Evolutionary conservation across 2,329 filamentous ascomycete species (phyloP).

Genomic region (Fulvia fulva): DNA sequence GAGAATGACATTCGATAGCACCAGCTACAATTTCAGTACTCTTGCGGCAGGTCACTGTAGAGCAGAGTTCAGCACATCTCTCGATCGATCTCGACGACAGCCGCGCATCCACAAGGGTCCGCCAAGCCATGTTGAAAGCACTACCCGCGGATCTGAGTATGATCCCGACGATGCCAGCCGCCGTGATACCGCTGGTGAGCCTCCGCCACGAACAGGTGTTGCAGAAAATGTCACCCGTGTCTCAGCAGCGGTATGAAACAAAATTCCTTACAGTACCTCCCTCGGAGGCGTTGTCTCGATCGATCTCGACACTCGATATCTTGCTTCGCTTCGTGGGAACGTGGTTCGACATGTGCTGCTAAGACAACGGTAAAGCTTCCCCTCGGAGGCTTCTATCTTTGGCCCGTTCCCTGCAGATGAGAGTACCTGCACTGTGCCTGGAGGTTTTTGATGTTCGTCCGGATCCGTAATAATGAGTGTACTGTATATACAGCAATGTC

Average conservation of each 20-base stretch:
- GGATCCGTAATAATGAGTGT: background rate
- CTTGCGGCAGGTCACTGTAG: too few species aligned
- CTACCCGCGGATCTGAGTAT: too few species aligned
- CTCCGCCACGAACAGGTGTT: background rate
- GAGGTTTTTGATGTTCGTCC: background rate
- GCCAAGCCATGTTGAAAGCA: too few species aligned
- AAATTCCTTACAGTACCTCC: background rate
- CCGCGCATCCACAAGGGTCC: too few species aligned
- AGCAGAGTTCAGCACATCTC: too few species aligned
- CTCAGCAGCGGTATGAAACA: background rate
- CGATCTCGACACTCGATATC: background rate
- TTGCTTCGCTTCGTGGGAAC: background rate
- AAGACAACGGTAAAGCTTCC: background rate
- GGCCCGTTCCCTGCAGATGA: background rate
- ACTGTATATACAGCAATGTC: background rate
- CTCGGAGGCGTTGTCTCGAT: background rate
- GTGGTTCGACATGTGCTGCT: background rate
- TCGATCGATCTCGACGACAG: too few species aligned
- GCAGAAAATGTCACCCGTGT: background rate
- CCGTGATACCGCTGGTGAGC: background rate
- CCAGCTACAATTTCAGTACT: too few species aligned
- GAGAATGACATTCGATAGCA: too few species aligned
- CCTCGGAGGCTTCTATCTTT: background rate
- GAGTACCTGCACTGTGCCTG: background rate
- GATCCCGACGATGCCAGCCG: too few species aligned